A percentile compares a stretch with the other conserved stretches of the same genome.
Conservation (phyloP, 805 yeast species). For the Scheffersomyces coipomensis region DNA sequence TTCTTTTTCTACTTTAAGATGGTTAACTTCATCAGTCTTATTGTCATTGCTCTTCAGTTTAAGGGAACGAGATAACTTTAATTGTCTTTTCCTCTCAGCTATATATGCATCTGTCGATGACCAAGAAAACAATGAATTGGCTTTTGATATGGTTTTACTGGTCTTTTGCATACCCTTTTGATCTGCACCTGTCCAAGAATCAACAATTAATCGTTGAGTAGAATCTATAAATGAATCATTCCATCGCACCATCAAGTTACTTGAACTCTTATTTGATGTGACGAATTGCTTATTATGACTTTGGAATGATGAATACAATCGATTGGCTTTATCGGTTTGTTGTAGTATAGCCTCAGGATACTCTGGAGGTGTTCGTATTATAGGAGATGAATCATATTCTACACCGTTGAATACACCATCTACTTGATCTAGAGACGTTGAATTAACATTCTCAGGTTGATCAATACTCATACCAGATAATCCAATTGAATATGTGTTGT, state of each 20-base stretch:
- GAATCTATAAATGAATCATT: constrained; percentile 22
- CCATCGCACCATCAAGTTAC: constrained; percentile 28
- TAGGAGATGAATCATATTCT: not conserved
- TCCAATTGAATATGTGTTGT: too few relatives aligned
- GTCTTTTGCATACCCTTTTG: constrained; percentile 7
- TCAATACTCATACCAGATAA: not conserved
- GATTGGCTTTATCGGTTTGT: constrained; percentile 23
- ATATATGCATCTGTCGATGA: constrained; percentile 41
- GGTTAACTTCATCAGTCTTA: too few relatives aligned
- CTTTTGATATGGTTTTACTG: constrained; percentile 8
- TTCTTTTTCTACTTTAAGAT: not conserved
- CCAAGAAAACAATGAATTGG: constrained; percentile 42
- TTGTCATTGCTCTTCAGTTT: too few relatives aligned
- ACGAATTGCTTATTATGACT: constrained; percentile 34
- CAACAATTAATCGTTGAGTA: constrained; percentile 17
- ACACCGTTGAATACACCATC: not conserved
- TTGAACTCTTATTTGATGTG: constrained; percentile 8
- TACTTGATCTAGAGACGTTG: not conserved
- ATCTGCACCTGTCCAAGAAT: constrained; percentile 20
- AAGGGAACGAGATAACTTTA: too few relatives aligned
- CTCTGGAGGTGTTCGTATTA: not conserved
- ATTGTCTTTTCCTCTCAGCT: constrained; percentile 22
- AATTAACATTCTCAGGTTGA: not conserved
- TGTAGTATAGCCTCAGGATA: constrained; percentile 37
- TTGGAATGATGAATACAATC: constrained; percentile 32